Conservation (phyloP, 1,139 yeast genomes). For the Kodamaea sp. region DNA sequence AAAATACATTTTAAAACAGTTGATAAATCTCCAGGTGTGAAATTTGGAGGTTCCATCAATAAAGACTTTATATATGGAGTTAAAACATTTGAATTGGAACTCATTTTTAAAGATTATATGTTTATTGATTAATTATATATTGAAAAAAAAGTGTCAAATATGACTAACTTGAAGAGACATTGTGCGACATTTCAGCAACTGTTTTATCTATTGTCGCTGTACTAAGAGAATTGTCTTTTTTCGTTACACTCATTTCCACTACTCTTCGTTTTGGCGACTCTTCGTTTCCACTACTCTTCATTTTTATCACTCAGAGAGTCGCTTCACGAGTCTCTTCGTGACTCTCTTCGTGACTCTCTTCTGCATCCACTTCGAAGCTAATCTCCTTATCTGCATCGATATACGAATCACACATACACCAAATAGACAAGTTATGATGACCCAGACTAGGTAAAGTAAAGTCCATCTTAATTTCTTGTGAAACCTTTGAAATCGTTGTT, state of each 20-base stretch:
- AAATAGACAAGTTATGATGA: slow-evolving; percentile 55
- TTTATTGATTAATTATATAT: too few relatives aligned
- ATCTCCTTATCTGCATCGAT: slow-evolving; percentile 87
- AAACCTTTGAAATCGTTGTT: slow-evolving; percentile 50
- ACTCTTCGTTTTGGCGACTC: too few relatives aligned
- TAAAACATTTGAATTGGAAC: slow-evolving; percentile 29
- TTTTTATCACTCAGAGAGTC: too few relatives aligned
- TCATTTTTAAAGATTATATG: not conserved
- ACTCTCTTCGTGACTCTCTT: slow-evolving; percentile 2
- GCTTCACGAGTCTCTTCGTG: too few relatives aligned
- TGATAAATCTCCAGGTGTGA: slow-evolving; percentile 59
- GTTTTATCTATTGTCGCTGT: too few relatives aligned
- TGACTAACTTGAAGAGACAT: not conserved
- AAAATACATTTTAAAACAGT: slow-evolving; percentile 60
- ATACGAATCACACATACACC: slow-evolving; percentile 92
- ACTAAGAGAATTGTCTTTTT: too few relatives aligned
- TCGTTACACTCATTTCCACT: too few relatives aligned
- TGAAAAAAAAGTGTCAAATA: too few relatives aligned
- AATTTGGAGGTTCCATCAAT: slow-evolving; percentile 52
- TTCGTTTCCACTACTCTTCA: too few relatives aligned
- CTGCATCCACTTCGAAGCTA: slow-evolving; percentile 46
- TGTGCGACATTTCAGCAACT: not conserved
- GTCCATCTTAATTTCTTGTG: slow-evolving; percentile 51
- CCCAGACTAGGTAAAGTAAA: slow-evolving; percentile 64
- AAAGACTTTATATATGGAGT: slow-evolving; percentile 66